These are phyloP conservation scores for Fusarium graminum DNA, from an alignment of 2,329 filamentous ascomycete species.

Conservation along the genomic window DNA sequence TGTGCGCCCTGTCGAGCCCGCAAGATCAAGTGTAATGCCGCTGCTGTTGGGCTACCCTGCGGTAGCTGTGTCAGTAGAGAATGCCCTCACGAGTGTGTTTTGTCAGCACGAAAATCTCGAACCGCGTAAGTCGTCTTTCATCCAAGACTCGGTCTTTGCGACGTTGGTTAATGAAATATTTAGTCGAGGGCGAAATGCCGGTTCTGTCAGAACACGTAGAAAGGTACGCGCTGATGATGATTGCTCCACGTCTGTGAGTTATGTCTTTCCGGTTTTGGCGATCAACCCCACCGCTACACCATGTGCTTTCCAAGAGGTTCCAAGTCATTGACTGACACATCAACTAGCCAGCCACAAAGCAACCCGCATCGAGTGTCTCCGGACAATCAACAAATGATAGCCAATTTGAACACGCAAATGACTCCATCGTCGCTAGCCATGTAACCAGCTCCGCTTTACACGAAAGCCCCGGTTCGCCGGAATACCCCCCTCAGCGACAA, in stretches of 20 bases:
- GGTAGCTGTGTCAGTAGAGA: conserved; percentile 32
- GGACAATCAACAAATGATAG: background rate
- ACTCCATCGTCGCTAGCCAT: background rate
- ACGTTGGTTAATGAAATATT: rapidly evolving
- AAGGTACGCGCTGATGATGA: too few relatives aligned
- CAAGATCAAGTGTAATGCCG: conserved; percentile 42
- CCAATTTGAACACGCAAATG: background rate
- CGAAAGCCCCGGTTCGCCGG: background rate
- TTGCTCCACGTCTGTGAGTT: background rate
- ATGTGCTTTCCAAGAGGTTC: too few relatives aligned
- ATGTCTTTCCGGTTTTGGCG: background rate
- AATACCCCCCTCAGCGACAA: background rate
- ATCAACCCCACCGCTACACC: background rate
- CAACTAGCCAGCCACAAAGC: background rate
- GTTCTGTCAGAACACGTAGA: background rate
- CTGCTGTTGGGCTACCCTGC: conserved; percentile 28
- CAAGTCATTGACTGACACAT: background rate
- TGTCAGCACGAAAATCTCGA: conserved; percentile 34
- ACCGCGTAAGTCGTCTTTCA: conserved; percentile 13
- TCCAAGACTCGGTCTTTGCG: rapidly evolving
- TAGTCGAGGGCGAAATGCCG: conserved; percentile 5
- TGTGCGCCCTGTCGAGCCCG: conserved; percentile 38
- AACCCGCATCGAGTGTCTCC: background rate
- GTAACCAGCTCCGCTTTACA: background rate
- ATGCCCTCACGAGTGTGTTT: conserved; percentile 8